Percentiles rank a stretch among this genome's conserved stretches.
phyloP scores from a whole-genome alignment of 2,329 filamentous ascomycete genomes.

The Dothistroma septosporum region DNA sequence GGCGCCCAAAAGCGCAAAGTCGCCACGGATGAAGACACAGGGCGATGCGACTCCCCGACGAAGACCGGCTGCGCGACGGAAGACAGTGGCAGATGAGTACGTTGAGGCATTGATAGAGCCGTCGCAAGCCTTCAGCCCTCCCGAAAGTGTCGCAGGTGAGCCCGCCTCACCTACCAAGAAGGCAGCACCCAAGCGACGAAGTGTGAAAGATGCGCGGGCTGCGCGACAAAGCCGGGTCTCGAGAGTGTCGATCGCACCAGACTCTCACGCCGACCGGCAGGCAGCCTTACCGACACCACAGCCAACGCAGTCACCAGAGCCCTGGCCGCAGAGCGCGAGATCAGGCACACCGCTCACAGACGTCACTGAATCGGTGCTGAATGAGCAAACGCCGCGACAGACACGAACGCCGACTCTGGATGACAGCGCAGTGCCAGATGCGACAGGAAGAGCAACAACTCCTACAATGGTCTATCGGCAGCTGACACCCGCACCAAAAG shows the following conservation, averaged over 20 bases:
- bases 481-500: conserved; percentile 10
- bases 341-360: conserved; percentile 63
- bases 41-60: conserved; percentile 46
- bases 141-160: conserved; percentile 49
- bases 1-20: conserved; percentile 57
- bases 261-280: conserved; percentile 31
- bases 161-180: conserved; percentile 54
- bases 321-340: conserved; percentile 33
- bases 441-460: conserved; percentile 11
- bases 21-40: conserved; percentile 51
- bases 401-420: conserved; percentile 17
- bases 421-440: conserved; percentile 17
- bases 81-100: conserved; percentile 46
- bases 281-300: conserved; percentile 49
- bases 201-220: conserved; percentile 49
- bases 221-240: conserved; percentile 38
- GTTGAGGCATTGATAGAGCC: conserved; percentile 57
- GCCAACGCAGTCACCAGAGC: conserved; percentile 37
- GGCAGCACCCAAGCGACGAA: conserved; percentile 63
- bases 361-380: conserved; percentile 65
- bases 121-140: conserved; percentile 57
- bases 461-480: conserved; percentile 11
- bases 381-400: conserved; percentile 52
- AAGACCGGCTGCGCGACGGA: conserved; percentile 40
- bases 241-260: conserved; percentile 38